These are phyloP conservation scores for Pythium sukuiense DNA, from an alignment of 352 stramenopile species.

Conservation along the genomic window DNA sequence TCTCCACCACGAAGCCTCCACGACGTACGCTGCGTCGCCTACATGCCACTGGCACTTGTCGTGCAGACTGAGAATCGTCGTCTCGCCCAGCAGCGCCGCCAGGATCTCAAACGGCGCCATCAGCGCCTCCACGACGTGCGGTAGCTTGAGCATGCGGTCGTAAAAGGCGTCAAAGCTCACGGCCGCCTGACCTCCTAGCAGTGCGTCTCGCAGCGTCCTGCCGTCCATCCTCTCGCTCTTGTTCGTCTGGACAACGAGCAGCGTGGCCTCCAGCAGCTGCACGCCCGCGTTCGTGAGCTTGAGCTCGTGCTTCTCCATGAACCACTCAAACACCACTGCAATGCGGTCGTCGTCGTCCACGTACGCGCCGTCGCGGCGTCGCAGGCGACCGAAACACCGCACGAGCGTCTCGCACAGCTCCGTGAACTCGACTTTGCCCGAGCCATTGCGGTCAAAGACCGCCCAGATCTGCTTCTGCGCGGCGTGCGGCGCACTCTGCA, in stretches of 20 bases:
- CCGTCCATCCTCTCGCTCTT: not conserved
- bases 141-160: conserved; percentile 30
- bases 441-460: conserved; percentile 49
- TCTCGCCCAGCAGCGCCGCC: conserved; percentile 41
- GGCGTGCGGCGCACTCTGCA: conserved; percentile 34
- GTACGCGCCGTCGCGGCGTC: conserved; percentile 31
- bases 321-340: conserved; percentile 64
- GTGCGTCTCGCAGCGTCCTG: conserved; percentile 20
- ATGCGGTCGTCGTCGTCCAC: conserved; percentile 25
- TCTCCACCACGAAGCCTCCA: conserved; percentile 56
- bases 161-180: conserved; percentile 32
- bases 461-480: conserved; percentile 41
- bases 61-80: conserved; percentile 37
- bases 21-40: conserved; percentile 50
- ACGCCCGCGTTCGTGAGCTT: conserved; percentile 36
- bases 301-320: conserved; percentile 34
- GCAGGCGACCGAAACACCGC: conserved; percentile 31
- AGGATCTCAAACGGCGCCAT: conserved; percentile 63
- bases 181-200: conserved; percentile 27
- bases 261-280: conserved; percentile 37
- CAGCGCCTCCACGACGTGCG: conserved; percentile 45
- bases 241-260: conserved; percentile 11
- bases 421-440: conserved; percentile 53
- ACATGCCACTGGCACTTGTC: conserved; percentile 39
- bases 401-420: conserved; percentile 66